Conservation (phyloP, 768 basidiomycete species). For the Russula dissimulans region DNA sequence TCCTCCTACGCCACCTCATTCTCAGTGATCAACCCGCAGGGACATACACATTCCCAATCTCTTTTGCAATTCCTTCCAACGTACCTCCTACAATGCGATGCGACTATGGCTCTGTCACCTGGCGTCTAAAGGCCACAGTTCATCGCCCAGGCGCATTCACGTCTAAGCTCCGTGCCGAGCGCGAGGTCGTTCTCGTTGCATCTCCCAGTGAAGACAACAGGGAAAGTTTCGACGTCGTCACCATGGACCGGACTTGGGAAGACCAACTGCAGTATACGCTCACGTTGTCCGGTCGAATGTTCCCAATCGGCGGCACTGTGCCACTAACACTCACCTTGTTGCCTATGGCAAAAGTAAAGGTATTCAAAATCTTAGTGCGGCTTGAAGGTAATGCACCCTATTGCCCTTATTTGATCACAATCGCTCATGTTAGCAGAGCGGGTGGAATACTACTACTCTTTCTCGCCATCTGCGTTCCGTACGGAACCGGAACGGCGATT, state of each 20-base stretch:
- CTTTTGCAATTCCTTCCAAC: conserved; percentile 72
- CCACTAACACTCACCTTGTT: conserved; percentile 73
- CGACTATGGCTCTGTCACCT: conserved; percentile 67
- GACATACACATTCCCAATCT: conserved; percentile 95
- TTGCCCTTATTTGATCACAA: not conserved
- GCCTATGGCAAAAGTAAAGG: conserved; percentile 76
- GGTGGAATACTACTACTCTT: conserved; percentile 78
- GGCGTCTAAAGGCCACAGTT: conserved; percentile 74
- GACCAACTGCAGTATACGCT: conserved; percentile 76
- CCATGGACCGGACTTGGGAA: conserved; percentile 88
- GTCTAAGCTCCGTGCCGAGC: conserved; percentile 53
- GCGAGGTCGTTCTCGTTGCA: conserved; percentile 68
- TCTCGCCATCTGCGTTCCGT: conserved; percentile 55
- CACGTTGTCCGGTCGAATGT: conserved; percentile 61
- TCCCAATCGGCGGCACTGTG: conserved; percentile 75
- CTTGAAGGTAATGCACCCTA: conserved; percentile 61
- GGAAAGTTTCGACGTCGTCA: conserved; percentile 71
- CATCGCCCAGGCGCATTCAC: conserved; percentile 79
- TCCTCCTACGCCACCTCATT: not conserved
- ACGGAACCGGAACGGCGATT: conserved; percentile 43
- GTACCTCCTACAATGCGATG: conserved; percentile 71
- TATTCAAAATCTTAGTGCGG: conserved; percentile 60
- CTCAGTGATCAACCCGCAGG: conserved; percentile 36
- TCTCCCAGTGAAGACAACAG: conserved; percentile 74
- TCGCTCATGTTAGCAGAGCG: conserved; percentile 44